phyloP scores from a whole-genome alignment of 2,329 filamentous ascomycete species.

The Penicillium palitans region DNA sequence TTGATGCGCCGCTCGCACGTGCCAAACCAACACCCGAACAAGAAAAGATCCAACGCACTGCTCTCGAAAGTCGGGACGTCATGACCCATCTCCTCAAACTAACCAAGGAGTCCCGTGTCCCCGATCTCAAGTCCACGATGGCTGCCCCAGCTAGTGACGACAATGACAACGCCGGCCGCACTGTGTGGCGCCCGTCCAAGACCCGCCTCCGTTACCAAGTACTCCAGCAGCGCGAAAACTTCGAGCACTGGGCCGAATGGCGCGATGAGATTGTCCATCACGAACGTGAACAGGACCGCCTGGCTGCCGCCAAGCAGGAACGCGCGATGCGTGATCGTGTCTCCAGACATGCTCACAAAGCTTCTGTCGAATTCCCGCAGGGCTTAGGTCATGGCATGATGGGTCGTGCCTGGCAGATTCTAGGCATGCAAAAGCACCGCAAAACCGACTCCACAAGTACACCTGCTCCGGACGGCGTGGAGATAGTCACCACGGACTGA shows the following conservation, averaged over 20 bases:
- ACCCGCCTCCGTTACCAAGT: conserved; percentile 46
- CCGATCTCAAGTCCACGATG: conserved; percentile 41
- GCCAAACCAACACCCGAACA: conserved; percentile 26
- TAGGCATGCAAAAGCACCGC: conserved; percentile 41
- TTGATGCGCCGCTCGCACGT: conserved; percentile 42
- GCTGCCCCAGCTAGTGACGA: conserved; percentile 10
- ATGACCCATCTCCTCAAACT: conserved; percentile 45
- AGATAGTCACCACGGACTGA: conserved; percentile 22
- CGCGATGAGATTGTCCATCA: conserved; percentile 42
- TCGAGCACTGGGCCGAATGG: conserved; percentile 50
- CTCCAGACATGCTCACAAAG: conserved; percentile 31
- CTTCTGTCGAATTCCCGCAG: conserved; percentile 35
- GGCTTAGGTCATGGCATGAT: conserved; percentile 42
- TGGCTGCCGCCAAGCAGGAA: conserved; percentile 37
- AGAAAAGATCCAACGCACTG: conserved; percentile 38
- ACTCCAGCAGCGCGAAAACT: conserved; percentile 47
- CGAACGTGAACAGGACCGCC: conserved; percentile 39
- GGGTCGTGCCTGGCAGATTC: conserved; percentile 43
- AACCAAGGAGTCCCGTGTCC: conserved; percentile 43
- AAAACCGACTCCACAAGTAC: conserved; percentile 22
- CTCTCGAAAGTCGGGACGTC: conserved; percentile 45
- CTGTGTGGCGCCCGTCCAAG: conserved; percentile 45
- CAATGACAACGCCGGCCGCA: conserved; percentile 28
- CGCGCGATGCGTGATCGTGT: conserved; percentile 31
- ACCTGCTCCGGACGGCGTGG: conserved; percentile 18